phyloP scores from a whole-genome alignment of 225 moss, liverwort and hornwort species.

The Bryoerythrophyllum caledonicum region DNA sequence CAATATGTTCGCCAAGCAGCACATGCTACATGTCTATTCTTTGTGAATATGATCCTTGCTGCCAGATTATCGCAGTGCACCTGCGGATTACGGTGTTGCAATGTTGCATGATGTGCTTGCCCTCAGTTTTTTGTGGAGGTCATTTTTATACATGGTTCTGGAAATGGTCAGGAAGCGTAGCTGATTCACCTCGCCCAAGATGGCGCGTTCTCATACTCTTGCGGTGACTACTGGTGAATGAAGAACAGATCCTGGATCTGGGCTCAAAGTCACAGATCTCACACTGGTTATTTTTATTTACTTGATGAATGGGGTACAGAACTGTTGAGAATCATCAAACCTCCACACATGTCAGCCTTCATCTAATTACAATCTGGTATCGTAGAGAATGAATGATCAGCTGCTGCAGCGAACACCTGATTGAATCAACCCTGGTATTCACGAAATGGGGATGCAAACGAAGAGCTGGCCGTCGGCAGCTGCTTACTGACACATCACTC shows the following conservation, averaged over 20 bases:
- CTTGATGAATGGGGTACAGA: slow-evolving; percentile 1
- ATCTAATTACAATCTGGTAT: background rate
- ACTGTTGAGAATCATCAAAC: background rate
- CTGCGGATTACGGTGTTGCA: no score
- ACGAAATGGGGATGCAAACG: background rate
- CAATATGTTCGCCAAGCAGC: no score
- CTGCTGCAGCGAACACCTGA: background rate
- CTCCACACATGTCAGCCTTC: background rate
- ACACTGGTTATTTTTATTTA: no score
- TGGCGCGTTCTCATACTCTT: background rate
- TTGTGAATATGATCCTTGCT: no score
- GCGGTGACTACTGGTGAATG: background rate
- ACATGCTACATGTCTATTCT: no score
- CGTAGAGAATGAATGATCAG: background rate
- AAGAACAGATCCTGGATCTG: background rate
- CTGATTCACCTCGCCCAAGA: background rate
- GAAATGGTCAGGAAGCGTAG: background rate
- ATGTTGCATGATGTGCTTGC: no score
- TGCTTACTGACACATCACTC: slow-evolving; percentile 32
- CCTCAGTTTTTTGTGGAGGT: no score
- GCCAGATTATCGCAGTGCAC: no score
- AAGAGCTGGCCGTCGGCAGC: background rate
- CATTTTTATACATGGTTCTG: no score
- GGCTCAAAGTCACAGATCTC: no score
- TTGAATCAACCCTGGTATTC: background rate